phyloP scores from a whole-genome alignment of 108 stramenopile genomes.

The Phaeodactylum tricornutum region DNA sequence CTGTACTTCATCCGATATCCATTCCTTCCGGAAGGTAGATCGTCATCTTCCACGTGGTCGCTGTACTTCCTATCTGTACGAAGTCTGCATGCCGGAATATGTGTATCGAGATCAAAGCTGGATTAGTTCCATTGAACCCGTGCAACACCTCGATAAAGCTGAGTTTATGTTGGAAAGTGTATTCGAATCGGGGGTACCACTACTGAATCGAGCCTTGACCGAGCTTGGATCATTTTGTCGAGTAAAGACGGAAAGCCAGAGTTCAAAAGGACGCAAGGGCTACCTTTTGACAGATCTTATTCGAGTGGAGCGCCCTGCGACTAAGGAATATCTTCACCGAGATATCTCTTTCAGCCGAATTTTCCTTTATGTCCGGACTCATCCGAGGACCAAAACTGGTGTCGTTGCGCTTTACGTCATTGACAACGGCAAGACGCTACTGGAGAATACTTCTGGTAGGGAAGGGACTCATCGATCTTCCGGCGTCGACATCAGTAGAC shows the following conservation, averaged over 20 bases:
- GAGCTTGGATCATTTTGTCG: constrained; percentile 79
- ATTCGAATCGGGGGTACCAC: constrained; percentile 81
- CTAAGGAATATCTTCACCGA: constrained; percentile 55
- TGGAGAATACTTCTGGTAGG: no score
- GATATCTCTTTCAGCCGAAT: constrained; percentile 53
- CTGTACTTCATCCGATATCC: constrained; percentile 18
- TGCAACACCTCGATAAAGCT: background rate
- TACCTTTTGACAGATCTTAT: constrained; percentile 50
- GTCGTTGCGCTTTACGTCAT: constrained; percentile 64
- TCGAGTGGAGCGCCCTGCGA: constrained; percentile 41
- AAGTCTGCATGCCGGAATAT: constrained; percentile 85
- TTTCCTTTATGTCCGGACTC: constrained; percentile 72
- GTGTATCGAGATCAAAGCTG: constrained; percentile 48
- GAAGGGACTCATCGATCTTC: no score
- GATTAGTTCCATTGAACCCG: constrained; percentile 31
- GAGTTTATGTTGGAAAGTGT: constrained; percentile 62
- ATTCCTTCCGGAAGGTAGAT: constrained; percentile 48
- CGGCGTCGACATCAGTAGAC: constrained; percentile 30
- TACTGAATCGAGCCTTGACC: constrained; percentile 63
- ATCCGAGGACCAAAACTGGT: constrained; percentile 55
- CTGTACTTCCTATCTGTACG: constrained; percentile 56
- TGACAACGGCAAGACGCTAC: constrained; percentile 28
- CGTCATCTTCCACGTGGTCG: constrained; percentile 85
- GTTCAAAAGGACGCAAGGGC: constrained; percentile 29
- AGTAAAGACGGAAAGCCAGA: constrained; percentile 4